Evolutionary conservation across 352 stramenopile species (phyloP).

Genomic region (Globisporangium carolinianum): DNA sequence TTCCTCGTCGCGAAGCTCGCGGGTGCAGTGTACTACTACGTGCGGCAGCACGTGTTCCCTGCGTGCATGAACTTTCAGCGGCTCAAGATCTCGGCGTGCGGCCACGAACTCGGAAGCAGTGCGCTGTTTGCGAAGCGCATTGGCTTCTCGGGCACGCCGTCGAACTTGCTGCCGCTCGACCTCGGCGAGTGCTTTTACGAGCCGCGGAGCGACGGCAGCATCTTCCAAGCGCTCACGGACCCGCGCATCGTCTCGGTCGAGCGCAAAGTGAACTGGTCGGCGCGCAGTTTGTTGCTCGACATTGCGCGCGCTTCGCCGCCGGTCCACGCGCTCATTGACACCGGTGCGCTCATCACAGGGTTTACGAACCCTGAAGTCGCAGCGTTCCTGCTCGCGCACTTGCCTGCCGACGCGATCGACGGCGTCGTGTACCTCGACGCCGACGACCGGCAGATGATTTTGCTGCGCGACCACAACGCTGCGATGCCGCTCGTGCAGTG

Average conservation of each 20-base stretch:
- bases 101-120: slow-evolving; percentile 98
- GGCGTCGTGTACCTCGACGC: slow-evolving; percentile 89
- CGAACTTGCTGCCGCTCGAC: slow-evolving; percentile 98
- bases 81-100: slow-evolving; percentile 98
- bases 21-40: slow-evolving; percentile 96
- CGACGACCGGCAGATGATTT: slow-evolving; percentile 87
- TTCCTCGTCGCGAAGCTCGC: slow-evolving; percentile 91
- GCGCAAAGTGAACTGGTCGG: slow-evolving; percentile 78
- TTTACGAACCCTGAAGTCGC: slow-evolving; percentile 88
- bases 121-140: slow-evolving; percentile 97
- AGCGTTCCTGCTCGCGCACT: slow-evolving; percentile 64
- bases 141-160: slow-evolving; percentile 98
- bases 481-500: slow-evolving; percentile 91
- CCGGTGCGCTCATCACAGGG: slow-evolving; percentile 87
- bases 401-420: slow-evolving; percentile 68
- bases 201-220: slow-evolving; percentile 96
- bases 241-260: slow-evolving; percentile 86
- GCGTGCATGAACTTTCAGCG: slow-evolving; percentile 98
- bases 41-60: slow-evolving; percentile 98
- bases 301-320: slow-evolving; percentile 64
- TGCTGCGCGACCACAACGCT: slow-evolving; percentile 93
- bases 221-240: slow-evolving; percentile 96
- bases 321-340: slow-evolving; percentile 89
- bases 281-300: slow-evolving; percentile 66
- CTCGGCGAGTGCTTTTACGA: slow-evolving; percentile 98